Base-by-base conservation (phyloP, 2,329 filamentous ascomycete genomes). In the Phaeosphaeriaceae sp. region DNA sequence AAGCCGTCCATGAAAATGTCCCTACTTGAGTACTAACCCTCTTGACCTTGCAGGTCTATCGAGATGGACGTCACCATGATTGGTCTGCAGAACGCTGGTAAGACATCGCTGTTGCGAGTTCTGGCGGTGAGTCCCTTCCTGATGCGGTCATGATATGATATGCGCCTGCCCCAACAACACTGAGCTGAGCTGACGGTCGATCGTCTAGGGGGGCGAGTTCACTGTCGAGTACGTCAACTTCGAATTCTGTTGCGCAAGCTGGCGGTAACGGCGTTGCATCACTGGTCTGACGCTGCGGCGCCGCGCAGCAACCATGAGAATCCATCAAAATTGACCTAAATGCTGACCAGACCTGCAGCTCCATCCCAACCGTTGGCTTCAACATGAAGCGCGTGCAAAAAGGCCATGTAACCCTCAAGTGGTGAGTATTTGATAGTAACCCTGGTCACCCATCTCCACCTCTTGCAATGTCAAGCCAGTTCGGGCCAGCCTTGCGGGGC, bases 1-100 rank as follows among this genome's bases (percentile, higher is more conserved):
- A 57, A 58, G 32, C 42, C 23, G 37, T 36, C 12, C 15, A 33
- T 47, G 38, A 55, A 46, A 30, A 62, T 41, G 30, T 46, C 39
- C 12, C 30, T 42, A 49, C 34, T 53, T 52, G 46, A 42, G 50
- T 51, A 59, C 68, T 68, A 56, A 66, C 51, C 48, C 35, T 29
- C 48, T 42, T 49, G 52, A 44, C 48, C 55, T 43, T 60, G 21
- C 54, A 97, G 93, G 94, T 92, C 93, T 63, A 96, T 92, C 61
- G 94, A 99, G 81, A 97, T 99, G 92, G 94, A 99, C 78, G 93
- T 99, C 73, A 97, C 94, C 64, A 96, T 99, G 88, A 93, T 99
- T 74, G 94, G 94, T 18, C 80, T 99, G 71, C 94, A 99, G 74
- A 97, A 97, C 79, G 94, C 94, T 51, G 94, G 94, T 70, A 99